Base-by-base conservation (phyloP, 345 rosid genomes). In the Euphorbia peplus region DNA sequence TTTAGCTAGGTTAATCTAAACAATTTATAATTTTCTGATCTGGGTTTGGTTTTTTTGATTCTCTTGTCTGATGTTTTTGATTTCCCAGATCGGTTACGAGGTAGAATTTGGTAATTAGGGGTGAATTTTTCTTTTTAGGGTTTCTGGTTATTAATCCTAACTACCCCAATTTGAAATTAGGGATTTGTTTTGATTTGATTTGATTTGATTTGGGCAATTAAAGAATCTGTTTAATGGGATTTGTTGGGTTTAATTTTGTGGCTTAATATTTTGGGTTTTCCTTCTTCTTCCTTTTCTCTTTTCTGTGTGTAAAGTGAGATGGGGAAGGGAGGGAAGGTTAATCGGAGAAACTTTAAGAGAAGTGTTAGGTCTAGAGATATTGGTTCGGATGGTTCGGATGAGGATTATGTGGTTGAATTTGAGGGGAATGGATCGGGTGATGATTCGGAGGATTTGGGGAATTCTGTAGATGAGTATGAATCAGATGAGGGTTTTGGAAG, bases 321-420 rank as follows among this genome's bases (percentile, higher is more conserved):
- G 99, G 99, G 88, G 50, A 90, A 84, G 82, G 91, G 83, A 75
- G 90, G 85, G 80, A 86, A 81, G 77, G 82, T 60, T 71, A 71
- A 71, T 75, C 66, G 75, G 73, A 78, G 87, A 53, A 84, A 78
- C 65, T 81, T 74, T 18, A 85, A 68, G 81, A 83, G 32, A 60
- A 81, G 76, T 80, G 75, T 61, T 50, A 77, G 87, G 83, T 82
- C 87, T 37, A 79, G 83, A 59, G 86, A 83, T 63, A 79, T 76
- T 42, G 87, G 70, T 64, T 95, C 99, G 1, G 98, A 95, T 76
- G 96, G 84, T 73, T 95, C 99, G 0, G 99, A 95, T 81, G 98
- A 95, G 83, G 99, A 95, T 85, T 95, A 88, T 73, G 98, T 90
- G 41, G 74, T 87, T 76, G 95, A 96, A 0, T 81, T 86, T 46